Evolutionary conservation across 768 basidiomycete genomes (phyloP).

Genomic region (Panus rudis): DNA sequence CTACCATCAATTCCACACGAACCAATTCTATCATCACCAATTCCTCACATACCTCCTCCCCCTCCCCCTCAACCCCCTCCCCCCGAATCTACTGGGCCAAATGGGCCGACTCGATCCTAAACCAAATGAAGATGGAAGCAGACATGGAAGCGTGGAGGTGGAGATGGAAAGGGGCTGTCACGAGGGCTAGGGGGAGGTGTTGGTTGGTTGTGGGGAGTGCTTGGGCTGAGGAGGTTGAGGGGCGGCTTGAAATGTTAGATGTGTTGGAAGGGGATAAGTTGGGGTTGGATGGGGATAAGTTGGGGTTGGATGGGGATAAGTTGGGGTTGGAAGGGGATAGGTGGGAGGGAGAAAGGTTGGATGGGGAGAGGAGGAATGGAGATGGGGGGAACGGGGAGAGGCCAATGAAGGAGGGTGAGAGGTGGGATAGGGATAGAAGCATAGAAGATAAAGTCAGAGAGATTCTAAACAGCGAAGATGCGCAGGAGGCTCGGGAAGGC

Average conservation of each 20-base stretch:
- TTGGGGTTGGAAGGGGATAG: constrained; percentile 38
- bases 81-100: constrained; percentile 50
- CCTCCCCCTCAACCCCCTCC: too few species aligned
- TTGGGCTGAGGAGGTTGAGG: constrained; percentile 48
- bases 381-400: too few species aligned
- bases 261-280: constrained; percentile 38
- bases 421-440: too few species aligned
- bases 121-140: constrained; percentile 58
- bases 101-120: constrained; percentile 56
- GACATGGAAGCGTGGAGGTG: constrained; percentile 48
- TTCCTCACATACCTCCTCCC: too few species aligned
- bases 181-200: constrained; percentile 43
- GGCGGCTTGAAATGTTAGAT: constrained; percentile 37
- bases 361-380: too few species aligned
- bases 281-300: constrained; percentile 36
- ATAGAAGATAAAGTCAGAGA: too few species aligned
- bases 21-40: too few species aligned
- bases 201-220: constrained; percentile 54
- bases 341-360: too few species aligned
- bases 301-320: constrained; percentile 36
- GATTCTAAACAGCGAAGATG: constrained; percentile 14
- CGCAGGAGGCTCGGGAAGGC: constrained; percentile 45
- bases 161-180: constrained; percentile 34
- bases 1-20: too few species aligned
- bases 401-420: too few species aligned